A percentile compares a stretch with the other conserved stretches of the same genome.
Conservation (phyloP, 345 rosid genomes). For the Eucalyptus sideroxylon region DNA sequence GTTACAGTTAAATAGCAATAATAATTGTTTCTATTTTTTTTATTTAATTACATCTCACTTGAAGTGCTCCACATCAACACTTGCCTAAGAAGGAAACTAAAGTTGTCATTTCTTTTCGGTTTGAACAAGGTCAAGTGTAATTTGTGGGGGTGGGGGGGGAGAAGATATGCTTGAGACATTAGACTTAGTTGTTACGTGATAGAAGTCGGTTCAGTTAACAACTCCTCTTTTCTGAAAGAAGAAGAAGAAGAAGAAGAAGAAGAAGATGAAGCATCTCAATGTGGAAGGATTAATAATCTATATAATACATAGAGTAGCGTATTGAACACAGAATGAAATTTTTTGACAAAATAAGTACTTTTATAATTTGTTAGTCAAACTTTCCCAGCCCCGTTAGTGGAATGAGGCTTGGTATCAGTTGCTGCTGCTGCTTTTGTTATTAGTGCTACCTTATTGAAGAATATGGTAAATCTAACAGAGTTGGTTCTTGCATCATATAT, state of each 20-base stretch:
- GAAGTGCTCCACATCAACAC: neutral
- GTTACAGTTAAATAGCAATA: neutral
- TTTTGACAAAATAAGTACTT: neutral
- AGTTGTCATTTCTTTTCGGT: neutral
- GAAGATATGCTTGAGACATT: neutral
- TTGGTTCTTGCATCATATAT: neutral
- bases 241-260: neutral
- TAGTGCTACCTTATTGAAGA: neutral
- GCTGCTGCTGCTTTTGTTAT: neutral
- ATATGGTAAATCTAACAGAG: neutral
- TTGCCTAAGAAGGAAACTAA: neutral
- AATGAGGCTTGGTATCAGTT: neutral
- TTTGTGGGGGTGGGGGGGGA: fast-evolving
- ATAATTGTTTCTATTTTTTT: neutral
- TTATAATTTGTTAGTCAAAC: neutral
- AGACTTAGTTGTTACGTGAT: neutral
- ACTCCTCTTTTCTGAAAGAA: neutral
- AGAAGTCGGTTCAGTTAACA: neutral
- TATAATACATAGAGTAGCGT: neutral
- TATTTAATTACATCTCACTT: neutral
- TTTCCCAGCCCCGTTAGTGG: neutral
- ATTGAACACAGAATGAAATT: neutral
- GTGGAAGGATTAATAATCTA: neutral
- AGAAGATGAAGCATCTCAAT: neutral
- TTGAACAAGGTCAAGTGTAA: neutral